phyloP scores from a whole-genome alignment of 495 filamentous ascomycete genomes.

The Daldinia loculata region DNA sequence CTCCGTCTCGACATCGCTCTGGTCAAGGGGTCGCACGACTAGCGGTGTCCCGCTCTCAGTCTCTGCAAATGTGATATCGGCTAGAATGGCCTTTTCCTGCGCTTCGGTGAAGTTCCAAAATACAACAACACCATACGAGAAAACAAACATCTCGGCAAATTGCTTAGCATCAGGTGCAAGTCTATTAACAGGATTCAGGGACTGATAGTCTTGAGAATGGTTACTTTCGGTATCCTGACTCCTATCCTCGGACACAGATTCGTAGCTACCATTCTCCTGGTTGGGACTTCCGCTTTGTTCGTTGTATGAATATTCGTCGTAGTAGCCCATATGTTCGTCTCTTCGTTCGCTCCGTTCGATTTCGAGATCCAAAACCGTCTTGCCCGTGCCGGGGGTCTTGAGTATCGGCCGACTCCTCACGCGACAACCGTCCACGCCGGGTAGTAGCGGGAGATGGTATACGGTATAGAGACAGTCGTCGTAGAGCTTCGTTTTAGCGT shows the following conservation, averaged over 20 bases:
- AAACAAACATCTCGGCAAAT: slow-evolving; percentile 97
- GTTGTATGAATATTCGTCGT: slow-evolving; percentile 52
- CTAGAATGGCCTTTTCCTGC: slow-evolving; percentile 96
- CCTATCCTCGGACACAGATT: slow-evolving; percentile 16
- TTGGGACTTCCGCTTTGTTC: slow-evolving; percentile 35
- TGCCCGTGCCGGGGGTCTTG: slow-evolving; percentile 87
- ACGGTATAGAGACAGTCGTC: slow-evolving; percentile 97
- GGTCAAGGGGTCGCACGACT: slow-evolving; percentile 73
- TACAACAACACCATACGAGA: slow-evolving; percentile 96
- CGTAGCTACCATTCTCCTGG: slow-evolving; percentile 28
- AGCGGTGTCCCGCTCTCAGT: slow-evolving; percentile 65
- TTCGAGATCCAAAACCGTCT: slow-evolving; percentile 91
- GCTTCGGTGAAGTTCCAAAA: slow-evolving; percentile 98
- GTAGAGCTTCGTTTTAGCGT: slow-evolving; percentile 97
- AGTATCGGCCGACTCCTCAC: slow-evolving; percentile 88
- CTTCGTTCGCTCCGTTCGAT: slow-evolving; percentile 92
- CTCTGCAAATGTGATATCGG: slow-evolving; percentile 91
- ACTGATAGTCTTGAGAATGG: slow-evolving; percentile 40
- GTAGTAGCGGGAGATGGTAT: slow-evolving; percentile 89
- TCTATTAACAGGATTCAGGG: slow-evolving; percentile 55
- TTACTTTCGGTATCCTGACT: slow-evolving; percentile 31
- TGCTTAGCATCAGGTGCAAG: slow-evolving; percentile 70
- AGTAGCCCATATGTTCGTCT: slow-evolving; percentile 89
- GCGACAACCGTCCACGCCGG: slow-evolving; percentile 84
- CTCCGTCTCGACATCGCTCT: slow-evolving; percentile 95